Conservation (phyloP, 371 early-diverging fungal genomes). For the Mortierella sp. region DNA sequence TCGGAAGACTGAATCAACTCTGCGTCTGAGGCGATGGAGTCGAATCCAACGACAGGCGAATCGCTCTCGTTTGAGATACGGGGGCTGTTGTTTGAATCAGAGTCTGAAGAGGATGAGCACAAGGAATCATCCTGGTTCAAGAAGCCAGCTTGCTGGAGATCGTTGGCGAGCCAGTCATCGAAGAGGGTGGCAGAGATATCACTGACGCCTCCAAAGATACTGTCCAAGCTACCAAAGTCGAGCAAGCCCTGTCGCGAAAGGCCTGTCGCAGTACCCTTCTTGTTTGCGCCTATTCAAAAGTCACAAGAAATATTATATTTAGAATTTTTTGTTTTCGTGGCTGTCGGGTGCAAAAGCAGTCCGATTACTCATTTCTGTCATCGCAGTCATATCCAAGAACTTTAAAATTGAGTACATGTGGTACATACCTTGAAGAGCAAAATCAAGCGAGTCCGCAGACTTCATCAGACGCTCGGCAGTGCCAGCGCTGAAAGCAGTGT, state of each 20-base stretch:
- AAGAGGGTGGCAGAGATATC: slow-evolving; percentile 49
- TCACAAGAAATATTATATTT: neutral
- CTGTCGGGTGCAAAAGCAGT: slow-evolving; percentile 22
- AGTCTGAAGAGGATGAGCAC: slow-evolving; percentile 36
- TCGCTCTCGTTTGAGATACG: slow-evolving; percentile 30
- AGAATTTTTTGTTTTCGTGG: slow-evolving; percentile 7
- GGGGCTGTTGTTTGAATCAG: slow-evolving; percentile 27
- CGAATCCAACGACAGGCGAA: slow-evolving; percentile 52
- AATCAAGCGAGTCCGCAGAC: slow-evolving; percentile 54
- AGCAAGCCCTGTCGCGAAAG: slow-evolving; percentile 20
- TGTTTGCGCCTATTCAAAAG: slow-evolving; percentile 14
- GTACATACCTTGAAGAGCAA: slow-evolving; percentile 49
- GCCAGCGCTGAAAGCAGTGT: slow-evolving; percentile 30
- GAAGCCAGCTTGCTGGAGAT: slow-evolving; percentile 46
- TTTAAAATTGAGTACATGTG: neutral
- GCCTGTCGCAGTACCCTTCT: slow-evolving; percentile 4
- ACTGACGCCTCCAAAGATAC: slow-evolving; percentile 24
- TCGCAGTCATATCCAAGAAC: slow-evolving; percentile 6
- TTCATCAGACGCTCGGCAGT: slow-evolving; percentile 53
- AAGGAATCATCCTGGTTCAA: slow-evolving; percentile 23
- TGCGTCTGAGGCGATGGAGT: slow-evolving; percentile 46
- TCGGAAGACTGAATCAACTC: slow-evolving; percentile 36
- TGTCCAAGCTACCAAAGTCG: slow-evolving; percentile 36
- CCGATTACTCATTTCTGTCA: slow-evolving; percentile 52
- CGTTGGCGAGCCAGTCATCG: slow-evolving; percentile 56